Base-by-base conservation (phyloP, 2,329 filamentous ascomycete species). In the Cryphonectria nitschkei region DNA sequence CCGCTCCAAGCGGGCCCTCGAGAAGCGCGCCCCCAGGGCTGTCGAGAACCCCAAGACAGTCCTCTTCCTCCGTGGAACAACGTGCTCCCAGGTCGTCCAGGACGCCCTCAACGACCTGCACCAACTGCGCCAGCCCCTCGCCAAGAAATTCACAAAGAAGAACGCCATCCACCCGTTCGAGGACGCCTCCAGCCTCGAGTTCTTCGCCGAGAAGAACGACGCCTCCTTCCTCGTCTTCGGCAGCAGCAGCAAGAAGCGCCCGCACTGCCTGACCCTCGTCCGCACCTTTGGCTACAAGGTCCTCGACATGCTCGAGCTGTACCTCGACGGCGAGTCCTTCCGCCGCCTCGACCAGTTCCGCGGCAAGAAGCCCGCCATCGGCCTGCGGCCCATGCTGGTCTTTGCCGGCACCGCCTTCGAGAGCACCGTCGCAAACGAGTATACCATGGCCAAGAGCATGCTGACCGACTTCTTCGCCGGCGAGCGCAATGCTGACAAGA, bases 141-240 rank as follows among this genome's bases (percentile, higher is more conserved):
- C 91, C 74, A 92, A 97, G 81, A 94, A 95, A 76, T 97, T 99
- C 84, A 93, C 90, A 82, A 99, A 98, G 88, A 98, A 98, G 86
- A 99, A 99, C 82, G 87, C 90, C 76, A 92, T 97, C 77, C 94
- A 96, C 81, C 96, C 96, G 2, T 99, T 99, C 81, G 95, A 98
- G 81, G 94, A 97, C 80, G 84, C 92, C 74, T 86, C 91, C 39
- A 95, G 92, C 68, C 88, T 98, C 75, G 94, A 98, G 82, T 99
- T 99, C 85, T 95, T 99, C 85, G 92, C 92, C 74, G 91, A 95
- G 79, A 99, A 98, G 85, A 99, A 99, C 83, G 96, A 99, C 81
- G 91, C 93, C 77, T 92, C 90, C 62, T 85, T 98, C 64, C 87
- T 98, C 75, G 87, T 96, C 75, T 97, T 97, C 77, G 95, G 91